Conservation (phyloP, 164 flowering plant genomes). For the Euptelea pleiosperma region DNA sequence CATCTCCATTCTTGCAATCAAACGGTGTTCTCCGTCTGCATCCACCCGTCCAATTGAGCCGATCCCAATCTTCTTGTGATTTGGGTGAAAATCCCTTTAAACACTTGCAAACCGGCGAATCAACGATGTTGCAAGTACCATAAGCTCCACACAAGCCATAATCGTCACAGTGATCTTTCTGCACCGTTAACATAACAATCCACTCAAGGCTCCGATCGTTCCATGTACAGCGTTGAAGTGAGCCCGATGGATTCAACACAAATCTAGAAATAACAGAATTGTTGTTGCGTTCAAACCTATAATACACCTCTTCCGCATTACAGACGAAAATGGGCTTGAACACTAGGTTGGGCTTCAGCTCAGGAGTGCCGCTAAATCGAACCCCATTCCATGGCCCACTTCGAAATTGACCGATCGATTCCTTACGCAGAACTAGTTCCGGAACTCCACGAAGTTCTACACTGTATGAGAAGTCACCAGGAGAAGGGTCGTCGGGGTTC, state of each 20-base stretch:
- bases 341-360: neutral
- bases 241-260: constrained; percentile 12
- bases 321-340: neutral
- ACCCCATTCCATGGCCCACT: neutral
- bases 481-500: constrained; percentile 1
- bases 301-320: constrained; percentile 24
- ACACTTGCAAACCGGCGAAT: constrained; percentile 2
- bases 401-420: neutral
- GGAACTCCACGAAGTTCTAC: constrained; percentile 1
- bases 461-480: neutral
- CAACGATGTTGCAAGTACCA: neutral
- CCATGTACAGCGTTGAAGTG: constrained; percentile 8
- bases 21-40: neutral
- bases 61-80: neutral
- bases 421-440: neutral
- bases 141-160: neutral
- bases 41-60: constrained; percentile 8
- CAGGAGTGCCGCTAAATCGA: neutral
- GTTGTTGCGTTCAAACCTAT: neutral
- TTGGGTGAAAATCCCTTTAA: constrained; percentile 3
- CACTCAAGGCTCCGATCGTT: constrained; percentile 1
- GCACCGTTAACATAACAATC: neutral
- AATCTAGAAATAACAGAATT: constrained; percentile 16
- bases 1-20: neutral
- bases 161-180: constrained; percentile 5